Conservation (phyloP, 192 early-diverging fungal species). For the Coemansia sp. region DNA sequence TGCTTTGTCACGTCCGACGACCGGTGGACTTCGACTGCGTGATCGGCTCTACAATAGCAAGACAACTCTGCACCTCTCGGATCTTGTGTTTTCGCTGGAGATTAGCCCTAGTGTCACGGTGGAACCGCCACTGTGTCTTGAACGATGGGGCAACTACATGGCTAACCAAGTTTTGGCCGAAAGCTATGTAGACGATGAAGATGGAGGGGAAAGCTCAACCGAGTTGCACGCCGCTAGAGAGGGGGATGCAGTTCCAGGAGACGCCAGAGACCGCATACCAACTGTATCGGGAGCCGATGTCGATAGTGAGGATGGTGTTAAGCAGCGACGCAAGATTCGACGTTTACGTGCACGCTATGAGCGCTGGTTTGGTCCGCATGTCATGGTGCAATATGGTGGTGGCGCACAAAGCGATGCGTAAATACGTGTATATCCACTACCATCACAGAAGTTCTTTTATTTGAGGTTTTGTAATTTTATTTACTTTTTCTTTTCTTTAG, state of each 20-base stretch:
- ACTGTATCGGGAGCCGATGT: constrained; percentile 3
- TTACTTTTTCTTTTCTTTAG: neutral
- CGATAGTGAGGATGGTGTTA: constrained; percentile 24
- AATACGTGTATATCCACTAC: neutral
- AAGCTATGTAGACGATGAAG: constrained; percentile 14
- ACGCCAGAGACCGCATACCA: constrained; percentile 1
- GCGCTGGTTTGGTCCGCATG: constrained; percentile 54
- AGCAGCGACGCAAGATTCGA: constrained; percentile 44
- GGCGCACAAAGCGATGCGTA: constrained; percentile 14
- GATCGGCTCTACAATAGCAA: constrained; percentile 50
- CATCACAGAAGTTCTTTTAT: neutral
- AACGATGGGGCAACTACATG: constrained; percentile 59
- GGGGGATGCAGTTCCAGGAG: neutral
- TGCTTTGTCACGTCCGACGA: constrained; percentile 24
- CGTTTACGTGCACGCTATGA: constrained; percentile 50
- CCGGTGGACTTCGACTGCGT: constrained; percentile 42
- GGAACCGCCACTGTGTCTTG: constrained; percentile 63
- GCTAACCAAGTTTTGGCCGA: constrained; percentile 55
- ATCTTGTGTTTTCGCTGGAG: constrained; percentile 65
- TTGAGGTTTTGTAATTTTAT: neutral
- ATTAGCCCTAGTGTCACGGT: constrained; percentile 65
- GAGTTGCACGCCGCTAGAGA: constrained; percentile 11
- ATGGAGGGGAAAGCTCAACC: constrained; percentile 6
- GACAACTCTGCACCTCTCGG: constrained; percentile 54
- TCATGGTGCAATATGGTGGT: constrained; percentile 37